Conservation (phyloP, 441 rosid species). For the Omphalea diandra region DNA sequence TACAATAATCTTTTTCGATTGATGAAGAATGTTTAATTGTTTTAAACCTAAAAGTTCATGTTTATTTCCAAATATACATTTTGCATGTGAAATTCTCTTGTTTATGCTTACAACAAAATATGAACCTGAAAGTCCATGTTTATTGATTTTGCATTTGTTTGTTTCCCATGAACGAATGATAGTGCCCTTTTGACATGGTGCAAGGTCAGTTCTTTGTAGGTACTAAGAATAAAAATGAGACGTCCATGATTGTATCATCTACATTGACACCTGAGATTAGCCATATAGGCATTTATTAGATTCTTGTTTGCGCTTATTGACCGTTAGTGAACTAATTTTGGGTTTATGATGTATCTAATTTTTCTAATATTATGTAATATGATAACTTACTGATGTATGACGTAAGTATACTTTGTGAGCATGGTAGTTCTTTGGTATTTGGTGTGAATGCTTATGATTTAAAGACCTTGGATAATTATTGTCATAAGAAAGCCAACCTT, state of each 20-base stretch:
- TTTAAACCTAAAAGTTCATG: too few relatives aligned
- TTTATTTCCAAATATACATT: too few relatives aligned
- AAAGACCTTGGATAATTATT: background rate
- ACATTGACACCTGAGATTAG: background rate
- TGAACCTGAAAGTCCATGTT: background rate
- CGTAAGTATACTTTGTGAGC: background rate
- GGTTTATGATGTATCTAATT: background rate
- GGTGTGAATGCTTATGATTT: background rate
- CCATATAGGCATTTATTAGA: background rate
- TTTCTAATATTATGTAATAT: background rate
- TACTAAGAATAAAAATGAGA: background rate
- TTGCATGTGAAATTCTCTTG: background rate
- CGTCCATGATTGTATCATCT: background rate
- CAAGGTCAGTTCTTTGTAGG: background rate
- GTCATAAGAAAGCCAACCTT: background rate
- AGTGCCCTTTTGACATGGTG: background rate
- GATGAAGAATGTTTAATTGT: conserved; percentile 43
- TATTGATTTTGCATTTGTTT: background rate
- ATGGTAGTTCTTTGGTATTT: background rate
- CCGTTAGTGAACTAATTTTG: background rate
- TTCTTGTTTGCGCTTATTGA: background rate
- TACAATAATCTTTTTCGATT: conserved; percentile 95
- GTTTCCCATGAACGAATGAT: background rate
- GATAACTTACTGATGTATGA: background rate
- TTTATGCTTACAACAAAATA: background rate